Evolutionary conservation across 2,329 filamentous ascomycete species (phyloP), one percentile per base, ranked within the genome.

Genomic region (Orbilia javanica): DNA sequence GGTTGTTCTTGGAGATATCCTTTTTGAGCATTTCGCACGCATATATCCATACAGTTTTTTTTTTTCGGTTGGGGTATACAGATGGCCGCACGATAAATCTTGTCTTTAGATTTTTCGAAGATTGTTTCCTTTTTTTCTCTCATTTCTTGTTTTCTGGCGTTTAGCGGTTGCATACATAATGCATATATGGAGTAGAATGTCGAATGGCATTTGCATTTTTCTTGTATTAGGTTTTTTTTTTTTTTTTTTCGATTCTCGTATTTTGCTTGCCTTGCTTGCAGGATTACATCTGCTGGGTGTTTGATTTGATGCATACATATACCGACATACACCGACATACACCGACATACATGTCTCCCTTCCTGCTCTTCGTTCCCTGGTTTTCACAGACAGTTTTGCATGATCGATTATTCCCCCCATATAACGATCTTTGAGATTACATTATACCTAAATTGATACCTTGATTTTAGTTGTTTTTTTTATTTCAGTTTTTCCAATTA

Each of bases 1-100:
- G 31, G n/a, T 57, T 36, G 36, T 39, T 39, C 13, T 39, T 36
- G n/a, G 25, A 39, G 36, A 39, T 39, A 39, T 39, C 36, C 34
- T 3, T 57, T 57, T 55, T 57, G 13, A 20, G 27, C n/a, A 53
- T 20, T 25, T 57, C n/a, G 36, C 8, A 34, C 55, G 10, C 15
- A 60, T n/a, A 39, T 36, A 60, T 39, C 31, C 55, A 60, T 60
- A 60, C 55, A 60, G 52, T 29, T 57, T 57, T 36, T 57, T 27
- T n/a, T n/a, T n/a, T n/a, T n/a, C n/a, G 29, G 29, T 34, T 36
- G 29, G 29, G 29, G n/a, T n/a, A n/a, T 36, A 22, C 31, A 34
- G 18, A 57, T 36, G 52, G n/a, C n/a, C n/a, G 52, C 31, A 39
- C 55, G 31, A 60, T 60, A 60, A 60, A 60, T 60, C 55, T 39